Evolutionary conservation across 345 rosid species (phyloP).

Genomic region (Populus deltoides): DNA sequence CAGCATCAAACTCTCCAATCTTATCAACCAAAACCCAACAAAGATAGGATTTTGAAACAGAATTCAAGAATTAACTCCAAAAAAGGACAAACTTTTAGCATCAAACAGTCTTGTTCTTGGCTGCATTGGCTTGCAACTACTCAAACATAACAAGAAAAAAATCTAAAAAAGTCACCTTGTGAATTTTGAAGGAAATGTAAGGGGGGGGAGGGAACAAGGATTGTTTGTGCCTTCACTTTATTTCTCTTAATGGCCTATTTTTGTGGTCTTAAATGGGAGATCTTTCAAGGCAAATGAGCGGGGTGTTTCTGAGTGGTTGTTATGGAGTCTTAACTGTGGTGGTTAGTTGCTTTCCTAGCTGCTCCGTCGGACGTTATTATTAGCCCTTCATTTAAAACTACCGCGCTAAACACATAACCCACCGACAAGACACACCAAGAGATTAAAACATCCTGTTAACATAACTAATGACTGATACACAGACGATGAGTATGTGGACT

Average conservation of each 20-base stretch:
- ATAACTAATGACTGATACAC: too few species aligned
- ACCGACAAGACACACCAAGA: neutral
- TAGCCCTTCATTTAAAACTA: conserved; percentile 36
- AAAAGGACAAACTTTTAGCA: neutral
- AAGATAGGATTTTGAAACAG: neutral
- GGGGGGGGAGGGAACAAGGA: neutral
- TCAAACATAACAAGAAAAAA: neutral
- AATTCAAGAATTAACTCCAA: neutral
- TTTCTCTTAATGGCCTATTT: neutral
- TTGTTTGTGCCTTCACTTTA: neutral
- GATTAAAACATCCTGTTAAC: neutral
- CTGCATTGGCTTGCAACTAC: neutral
- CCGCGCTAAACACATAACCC: conserved; percentile 33
- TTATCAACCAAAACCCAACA: neutral
- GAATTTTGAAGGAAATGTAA: neutral
- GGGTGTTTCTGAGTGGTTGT: conserved; percentile 11
- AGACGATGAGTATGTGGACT: too few species aligned
- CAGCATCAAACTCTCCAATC: neutral
- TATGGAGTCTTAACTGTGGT: conserved; percentile 28
- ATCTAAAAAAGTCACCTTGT: neutral
- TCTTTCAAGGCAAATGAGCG: neutral
- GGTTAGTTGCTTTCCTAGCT: conserved; percentile 19
- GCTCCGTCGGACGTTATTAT: conserved; percentile 16
- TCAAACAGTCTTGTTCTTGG: neutral
- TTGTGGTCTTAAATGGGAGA: neutral